Conservation (phyloP, 2,329 filamentous ascomycete genomes). For the Fusarium temperatum region DNA sequence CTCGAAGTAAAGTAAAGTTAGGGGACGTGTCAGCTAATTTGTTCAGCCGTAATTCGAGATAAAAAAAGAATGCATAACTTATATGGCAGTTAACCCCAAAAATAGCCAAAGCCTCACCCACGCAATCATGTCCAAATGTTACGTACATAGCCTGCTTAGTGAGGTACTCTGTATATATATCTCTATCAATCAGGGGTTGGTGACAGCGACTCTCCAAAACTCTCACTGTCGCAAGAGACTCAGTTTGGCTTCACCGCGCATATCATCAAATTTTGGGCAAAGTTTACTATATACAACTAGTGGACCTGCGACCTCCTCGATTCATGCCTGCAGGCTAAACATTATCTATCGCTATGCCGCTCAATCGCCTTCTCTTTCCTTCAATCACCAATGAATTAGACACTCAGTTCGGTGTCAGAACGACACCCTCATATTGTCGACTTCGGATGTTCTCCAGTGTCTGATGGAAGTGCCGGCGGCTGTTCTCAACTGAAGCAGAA, state of each 20-base stretch:
- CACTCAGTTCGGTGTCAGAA: slow-evolving; percentile 67
- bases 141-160: background rate
- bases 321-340: slow-evolving; percentile 22
- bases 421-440: slow-evolving; percentile 91
- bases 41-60: background rate
- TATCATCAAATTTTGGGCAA: slow-evolving; percentile 32
- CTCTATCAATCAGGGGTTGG: background rate
- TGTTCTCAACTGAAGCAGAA: slow-evolving; percentile 83
- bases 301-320: slow-evolving; percentile 26
- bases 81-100: background rate
- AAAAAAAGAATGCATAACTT: background rate
- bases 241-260: background rate
- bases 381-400: background rate
- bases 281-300: slow-evolving; percentile 44
- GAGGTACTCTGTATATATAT: background rate
- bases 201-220: slow-evolving; percentile 9
- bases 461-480: slow-evolving; percentile 91
- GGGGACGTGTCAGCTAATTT: slow-evolving; percentile 1
- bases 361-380: slow-evolving; percentile 16
- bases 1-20: background rate
- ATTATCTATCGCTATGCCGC: slow-evolving; percentile 43
- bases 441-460: slow-evolving; percentile 93
- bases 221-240: background rate
- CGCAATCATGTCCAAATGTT: background rate
- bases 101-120: background rate